These are phyloP conservation scores for Tylopilus rubrobrunneus DNA, from an alignment of 768 basidiomycete genomes.

Conservation along the genomic window DNA sequence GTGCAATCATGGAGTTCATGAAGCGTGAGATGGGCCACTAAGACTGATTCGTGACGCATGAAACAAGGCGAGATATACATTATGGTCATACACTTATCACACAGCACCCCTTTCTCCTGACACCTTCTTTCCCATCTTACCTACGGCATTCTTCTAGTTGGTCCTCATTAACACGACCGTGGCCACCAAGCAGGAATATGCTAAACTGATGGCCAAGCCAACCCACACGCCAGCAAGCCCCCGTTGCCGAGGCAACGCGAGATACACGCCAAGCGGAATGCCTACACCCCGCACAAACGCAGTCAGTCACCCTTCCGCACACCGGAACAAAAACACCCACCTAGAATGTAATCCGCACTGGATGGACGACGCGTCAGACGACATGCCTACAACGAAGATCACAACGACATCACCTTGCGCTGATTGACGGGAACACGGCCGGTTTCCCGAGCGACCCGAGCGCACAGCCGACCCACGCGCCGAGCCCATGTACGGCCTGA, in stretches of 20 bases:
- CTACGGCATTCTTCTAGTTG: slow-evolving; percentile 13
- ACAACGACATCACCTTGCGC: slow-evolving; percentile 14
- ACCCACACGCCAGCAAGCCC: slow-evolving; percentile 25
- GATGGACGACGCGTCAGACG: not conserved
- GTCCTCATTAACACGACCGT: slow-evolving; percentile 15
- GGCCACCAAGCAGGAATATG: slow-evolving; percentile 19
- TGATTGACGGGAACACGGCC: slow-evolving; percentile 20
- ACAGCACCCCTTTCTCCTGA: not conserved
- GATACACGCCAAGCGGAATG: slow-evolving; percentile 26
- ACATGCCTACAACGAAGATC: not conserved
- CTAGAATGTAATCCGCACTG: slow-evolving; percentile 20
- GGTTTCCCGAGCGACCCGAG: slow-evolving; percentile 20
- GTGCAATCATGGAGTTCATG: slow-evolving; percentile 1
- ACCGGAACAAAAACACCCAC: slow-evolving; percentile 26
- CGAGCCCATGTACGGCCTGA: slow-evolving; percentile 21
- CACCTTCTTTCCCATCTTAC: not conserved
- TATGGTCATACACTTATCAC: not conserved
- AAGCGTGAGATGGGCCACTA: not conserved
- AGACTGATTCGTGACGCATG: not conserved
- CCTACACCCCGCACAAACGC: slow-evolving; percentile 22
- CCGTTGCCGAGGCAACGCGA: slow-evolving; percentile 17
- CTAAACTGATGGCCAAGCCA: slow-evolving; percentile 21
- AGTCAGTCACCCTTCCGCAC: not conserved
- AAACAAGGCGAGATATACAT: too few species aligned
- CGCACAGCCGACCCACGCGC: slow-evolving; percentile 17